Conservation (phyloP, 164 flowering plant species). For the Echeveria elegans region DNA sequence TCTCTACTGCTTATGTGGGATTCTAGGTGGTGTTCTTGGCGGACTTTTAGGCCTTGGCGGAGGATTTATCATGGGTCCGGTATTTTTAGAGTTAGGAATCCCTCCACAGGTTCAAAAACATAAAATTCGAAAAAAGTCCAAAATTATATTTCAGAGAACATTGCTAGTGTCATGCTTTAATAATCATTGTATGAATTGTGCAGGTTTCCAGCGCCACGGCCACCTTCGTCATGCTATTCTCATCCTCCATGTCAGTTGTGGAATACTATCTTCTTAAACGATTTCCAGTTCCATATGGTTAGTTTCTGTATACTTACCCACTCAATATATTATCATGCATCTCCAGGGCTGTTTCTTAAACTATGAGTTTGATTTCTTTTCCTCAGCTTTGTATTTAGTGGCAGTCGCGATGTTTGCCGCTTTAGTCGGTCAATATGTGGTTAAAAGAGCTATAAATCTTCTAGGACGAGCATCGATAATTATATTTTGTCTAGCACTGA, state of each 20-base stretch:
- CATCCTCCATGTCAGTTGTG: slow-evolving; percentile 2
- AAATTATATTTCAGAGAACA: background rate
- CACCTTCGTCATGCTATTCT: background rate
- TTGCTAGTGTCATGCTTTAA: background rate
- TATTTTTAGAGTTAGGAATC: slow-evolving; percentile 37
- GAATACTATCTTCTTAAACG: slow-evolving; percentile 1
- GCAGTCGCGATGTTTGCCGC: slow-evolving; percentile 13
- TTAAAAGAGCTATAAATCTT: background rate
- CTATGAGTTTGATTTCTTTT: background rate
- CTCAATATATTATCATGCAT: background rate
- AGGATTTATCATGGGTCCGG: slow-evolving; percentile 29
- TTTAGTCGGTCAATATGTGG: slow-evolving; percentile 12
- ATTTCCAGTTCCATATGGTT: background rate
- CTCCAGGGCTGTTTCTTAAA: background rate
- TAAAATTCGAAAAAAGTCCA: background rate
- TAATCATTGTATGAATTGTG: background rate
- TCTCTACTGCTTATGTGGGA: slow-evolving; percentile 28
- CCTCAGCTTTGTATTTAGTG: slow-evolving; percentile 11
- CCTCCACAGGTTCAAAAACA: slow-evolving; percentile 13
- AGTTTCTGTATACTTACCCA: background rate
- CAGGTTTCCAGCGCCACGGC: slow-evolving; percentile 2
- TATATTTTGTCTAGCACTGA: slow-evolving; percentile 10
- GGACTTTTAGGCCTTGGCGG: slow-evolving; percentile 38
- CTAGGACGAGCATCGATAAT: slow-evolving; percentile 14
- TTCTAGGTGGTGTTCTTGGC: slow-evolving; percentile 47